These are phyloP conservation scores for Veloboletus limbatus DNA, from an alignment of 1,284 basidiomycete genomes.

Conservation along the genomic window DNA sequence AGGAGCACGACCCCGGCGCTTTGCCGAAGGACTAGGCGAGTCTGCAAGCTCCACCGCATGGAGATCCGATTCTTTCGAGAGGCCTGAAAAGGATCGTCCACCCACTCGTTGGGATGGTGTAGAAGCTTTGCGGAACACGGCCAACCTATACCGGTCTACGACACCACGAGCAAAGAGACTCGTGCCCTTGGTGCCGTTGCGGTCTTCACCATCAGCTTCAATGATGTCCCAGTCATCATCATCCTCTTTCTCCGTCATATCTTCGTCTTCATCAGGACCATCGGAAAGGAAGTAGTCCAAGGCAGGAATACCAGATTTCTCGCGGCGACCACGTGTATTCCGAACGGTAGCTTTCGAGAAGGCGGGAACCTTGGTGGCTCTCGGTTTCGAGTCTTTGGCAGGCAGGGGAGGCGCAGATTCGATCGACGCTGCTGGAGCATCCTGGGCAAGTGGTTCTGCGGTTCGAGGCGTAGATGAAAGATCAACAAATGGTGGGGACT, in stretches of 20 bases:
- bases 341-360: conserved; percentile 27
- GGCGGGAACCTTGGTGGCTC: conserved; percentile 32
- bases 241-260: conserved; percentile 57
- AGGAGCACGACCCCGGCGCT: conserved; percentile 62
- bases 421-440: conserved; percentile 5
- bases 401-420: conserved; percentile 29
- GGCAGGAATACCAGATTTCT: conserved; percentile 76
- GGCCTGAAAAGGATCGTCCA: conserved; percentile 52
- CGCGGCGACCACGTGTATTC: conserved; percentile 45
- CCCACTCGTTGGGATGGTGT: conserved; percentile 51
- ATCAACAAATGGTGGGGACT: conserved; percentile 22
- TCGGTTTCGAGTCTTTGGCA: conserved; percentile 30
- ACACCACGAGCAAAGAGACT: conserved; percentile 82
- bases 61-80: conserved; percentile 53
- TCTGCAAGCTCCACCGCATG: conserved; percentile 29
- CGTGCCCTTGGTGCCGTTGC: conserved; percentile 70
- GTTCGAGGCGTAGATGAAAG: conserved; percentile 14
- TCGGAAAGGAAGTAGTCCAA: conserved; percentile 67
- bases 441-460: conserved; percentile 10
- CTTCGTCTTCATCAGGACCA: conserved; percentile 52
- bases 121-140: conserved; percentile 77
- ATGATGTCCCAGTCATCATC: conserved; percentile 87
- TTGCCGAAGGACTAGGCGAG: conserved; percentile 51
- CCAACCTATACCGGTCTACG: conserved; percentile 74
- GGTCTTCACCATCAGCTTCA: conserved; percentile 74